Evolutionary conservation across 139 green algal species (phyloP).

Genomic region (Micractinium conductrix): DNA sequence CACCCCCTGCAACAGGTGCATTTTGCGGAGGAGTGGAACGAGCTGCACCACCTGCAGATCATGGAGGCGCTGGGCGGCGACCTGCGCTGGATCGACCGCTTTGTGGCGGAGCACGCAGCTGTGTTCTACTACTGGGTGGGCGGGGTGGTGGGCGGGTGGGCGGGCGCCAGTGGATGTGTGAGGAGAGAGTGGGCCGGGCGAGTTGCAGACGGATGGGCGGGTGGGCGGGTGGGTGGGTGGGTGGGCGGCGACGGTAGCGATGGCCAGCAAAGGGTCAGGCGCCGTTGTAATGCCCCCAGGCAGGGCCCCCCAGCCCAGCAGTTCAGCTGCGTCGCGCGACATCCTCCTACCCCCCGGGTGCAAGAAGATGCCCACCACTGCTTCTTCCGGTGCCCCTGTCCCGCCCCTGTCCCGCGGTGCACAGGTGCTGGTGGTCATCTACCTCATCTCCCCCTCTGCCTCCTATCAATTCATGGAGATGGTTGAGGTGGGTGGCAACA

Average conservation of each 20-base stretch:
- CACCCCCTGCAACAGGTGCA: conserved; percentile 65
- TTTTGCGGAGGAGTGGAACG: conserved; percentile 97
- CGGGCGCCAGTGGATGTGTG: background rate
- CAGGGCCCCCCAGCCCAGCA: too few species aligned
- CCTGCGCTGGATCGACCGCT: conserved; percentile 90
- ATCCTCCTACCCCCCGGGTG: too few species aligned
- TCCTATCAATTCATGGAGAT: conserved; percentile 96
- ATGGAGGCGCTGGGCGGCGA: conserved; percentile 98
- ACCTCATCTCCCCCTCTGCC: conserved; percentile 76
- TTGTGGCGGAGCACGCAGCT: conserved; percentile 86
- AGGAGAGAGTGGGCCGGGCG: background rate
- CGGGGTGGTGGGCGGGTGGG: background rate
- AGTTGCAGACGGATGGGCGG: too few species aligned
- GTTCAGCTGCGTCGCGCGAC: too few species aligned
- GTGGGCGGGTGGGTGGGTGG: too few species aligned
- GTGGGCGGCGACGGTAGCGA: too few species aligned
- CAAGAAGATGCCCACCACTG: too few species aligned
- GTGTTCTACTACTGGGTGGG: conserved; percentile 92
- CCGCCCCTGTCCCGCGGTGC: too few species aligned
- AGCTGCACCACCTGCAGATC: conserved; percentile 92
- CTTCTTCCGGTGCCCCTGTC: too few species aligned
- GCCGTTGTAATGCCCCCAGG: too few species aligned
- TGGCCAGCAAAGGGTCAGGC: too few species aligned
- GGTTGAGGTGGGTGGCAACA: conserved; percentile 65
- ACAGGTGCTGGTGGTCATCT: conserved; percentile 69